Base-by-base conservation (phyloP, 495 filamentous ascomycete species). In the Aspergillus nidulans region DNA sequence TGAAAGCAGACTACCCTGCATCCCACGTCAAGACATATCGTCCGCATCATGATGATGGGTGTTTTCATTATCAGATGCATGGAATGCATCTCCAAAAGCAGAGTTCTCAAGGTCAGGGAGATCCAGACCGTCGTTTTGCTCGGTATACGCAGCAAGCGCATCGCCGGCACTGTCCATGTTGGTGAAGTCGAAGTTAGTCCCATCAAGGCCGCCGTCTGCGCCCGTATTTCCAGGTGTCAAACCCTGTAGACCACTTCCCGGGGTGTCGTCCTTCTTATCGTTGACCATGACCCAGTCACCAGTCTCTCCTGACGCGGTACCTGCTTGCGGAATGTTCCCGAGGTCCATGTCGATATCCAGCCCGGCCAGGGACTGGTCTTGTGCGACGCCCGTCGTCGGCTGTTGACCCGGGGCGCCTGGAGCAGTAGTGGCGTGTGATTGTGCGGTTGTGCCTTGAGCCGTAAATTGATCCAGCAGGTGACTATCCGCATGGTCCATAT, bases 41-140 rank as follows among this genome's bases (percentile, higher is more conserved):
- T 77, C 74, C 1, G 67, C 62, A 34, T 77, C 72, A 12, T 67
- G 73, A 53, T 76, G 64, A 56, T 75, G 73, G 10, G 67, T 69
- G 53, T 73, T 67, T 53, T 77, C 74, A 54, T 78, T 73, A 56
- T 83, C 79, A 30, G 81, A 82, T 20, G 76, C 79, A 52, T 83
- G 81, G 66, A 85, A 81, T 1, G 83, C 81, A 51, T 85, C 81
- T 7, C 80, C 82, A 68, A 86, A 86, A 13, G 81, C 82, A 34
- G 77, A 81, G 55, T 82, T 77, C 21, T 82, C 80, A 41, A 84
- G 62, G 46, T 78, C 81, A 12, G 76, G 74, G 6, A 80, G 67
- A 55, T 77, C 76, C 13, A 77, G 58, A 1, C 69, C 77, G 38
- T 75, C 81, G 36, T 79, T 71, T 45, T 79, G 77, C 45, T 78